Conservation (phyloP, 192 early-diverging fungal species). For the Podila epigama region DNA sequence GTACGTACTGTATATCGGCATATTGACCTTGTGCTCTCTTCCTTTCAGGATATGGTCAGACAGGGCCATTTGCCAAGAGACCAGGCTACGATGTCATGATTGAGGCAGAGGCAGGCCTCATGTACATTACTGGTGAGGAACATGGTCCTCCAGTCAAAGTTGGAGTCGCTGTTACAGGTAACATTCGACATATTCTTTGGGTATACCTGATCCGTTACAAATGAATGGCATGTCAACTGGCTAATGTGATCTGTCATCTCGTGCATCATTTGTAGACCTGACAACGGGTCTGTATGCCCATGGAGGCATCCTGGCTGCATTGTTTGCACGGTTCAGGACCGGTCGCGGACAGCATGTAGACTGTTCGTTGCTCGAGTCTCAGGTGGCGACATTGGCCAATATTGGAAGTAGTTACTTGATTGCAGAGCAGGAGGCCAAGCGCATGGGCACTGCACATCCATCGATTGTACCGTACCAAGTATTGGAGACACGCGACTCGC, state of each 20-base stretch:
- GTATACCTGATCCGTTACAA: too few relatives aligned
- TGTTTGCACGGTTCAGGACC: conserved; percentile 71
- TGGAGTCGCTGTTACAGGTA: conserved; percentile 92
- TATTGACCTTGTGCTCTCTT: too few relatives aligned
- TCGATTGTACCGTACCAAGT: conserved; percentile 95
- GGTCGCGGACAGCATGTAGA: conserved; percentile 87
- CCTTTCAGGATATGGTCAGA: conserved; percentile 77
- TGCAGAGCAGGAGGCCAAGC: conserved; percentile 76
- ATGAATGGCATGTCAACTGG: too few relatives aligned
- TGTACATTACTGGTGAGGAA: conserved; percentile 93
- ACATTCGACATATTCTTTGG: too few relatives aligned
- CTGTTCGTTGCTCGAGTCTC: conserved; percentile 86
- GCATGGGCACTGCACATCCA: conserved; percentile 89
- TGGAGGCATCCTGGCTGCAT: conserved; percentile 89
- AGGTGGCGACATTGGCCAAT: conserved; percentile 89
- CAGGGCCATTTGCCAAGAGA: conserved; percentile 75
- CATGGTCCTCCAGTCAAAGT: conserved; percentile 87
- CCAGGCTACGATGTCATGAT: conserved; percentile 91
- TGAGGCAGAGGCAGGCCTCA: conserved; percentile 88
- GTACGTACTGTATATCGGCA: too few relatives aligned
- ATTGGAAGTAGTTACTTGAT: conserved; percentile 90
- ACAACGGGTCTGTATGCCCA: conserved; percentile 83
- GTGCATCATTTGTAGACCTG: conserved; percentile 52
- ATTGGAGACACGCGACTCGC: conserved; percentile 78
- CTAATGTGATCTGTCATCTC: conserved; percentile 27